These are phyloP conservation scores for Colletotrichum plurivorum DNA, from an alignment of 2,329 filamentous ascomycete species.

Conservation along the genomic window DNA sequence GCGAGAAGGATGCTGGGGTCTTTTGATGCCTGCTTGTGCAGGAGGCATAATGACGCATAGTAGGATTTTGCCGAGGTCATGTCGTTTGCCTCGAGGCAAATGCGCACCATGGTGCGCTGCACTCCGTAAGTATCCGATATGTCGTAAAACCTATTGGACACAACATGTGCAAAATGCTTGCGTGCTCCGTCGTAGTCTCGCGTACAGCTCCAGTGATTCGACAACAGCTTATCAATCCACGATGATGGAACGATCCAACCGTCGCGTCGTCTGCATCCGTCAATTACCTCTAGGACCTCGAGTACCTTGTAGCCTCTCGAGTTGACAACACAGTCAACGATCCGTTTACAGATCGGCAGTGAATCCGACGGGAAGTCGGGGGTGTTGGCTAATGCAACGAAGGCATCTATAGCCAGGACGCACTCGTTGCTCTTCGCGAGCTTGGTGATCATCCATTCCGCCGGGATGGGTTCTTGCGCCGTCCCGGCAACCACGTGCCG, in stretches of 20 bases:
- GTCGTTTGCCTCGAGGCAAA: slow-evolving; percentile 34
- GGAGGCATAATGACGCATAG: slow-evolving; percentile 9
- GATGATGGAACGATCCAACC: slow-evolving; percentile 14
- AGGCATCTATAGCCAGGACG: slow-evolving; percentile 34
- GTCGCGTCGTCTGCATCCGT: slow-evolving; percentile 17
- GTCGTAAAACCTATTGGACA: slow-evolving; percentile 26
- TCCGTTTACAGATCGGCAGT: slow-evolving; percentile 12
- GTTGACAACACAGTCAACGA: slow-evolving; percentile 22
- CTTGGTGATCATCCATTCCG: slow-evolving; percentile 25
- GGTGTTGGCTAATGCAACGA: slow-evolving; percentile 18
- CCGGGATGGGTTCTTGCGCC: no score
- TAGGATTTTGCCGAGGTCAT: slow-evolving; percentile 1
- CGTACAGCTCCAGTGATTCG: slow-evolving; percentile 22
- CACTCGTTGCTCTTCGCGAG: slow-evolving; percentile 18
- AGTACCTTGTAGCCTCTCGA: slow-evolving; percentile 26
- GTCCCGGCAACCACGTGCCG: slow-evolving; percentile 7
- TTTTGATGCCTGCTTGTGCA: slow-evolving; percentile 8
- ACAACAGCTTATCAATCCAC: slow-evolving; percentile 21
- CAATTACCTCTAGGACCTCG: slow-evolving; percentile 27
- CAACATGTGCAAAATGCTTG: slow-evolving; percentile 24
- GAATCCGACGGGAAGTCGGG: neutral
- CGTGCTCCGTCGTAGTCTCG: slow-evolving; percentile 9
- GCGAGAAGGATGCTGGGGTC: slow-evolving; percentile 48
- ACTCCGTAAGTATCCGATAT: slow-evolving; percentile 8
- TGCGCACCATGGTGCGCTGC: slow-evolving; percentile 30